Base-by-base conservation (phyloP, 2,329 filamentous ascomycete species). In the Trichoderma gracile region DNA sequence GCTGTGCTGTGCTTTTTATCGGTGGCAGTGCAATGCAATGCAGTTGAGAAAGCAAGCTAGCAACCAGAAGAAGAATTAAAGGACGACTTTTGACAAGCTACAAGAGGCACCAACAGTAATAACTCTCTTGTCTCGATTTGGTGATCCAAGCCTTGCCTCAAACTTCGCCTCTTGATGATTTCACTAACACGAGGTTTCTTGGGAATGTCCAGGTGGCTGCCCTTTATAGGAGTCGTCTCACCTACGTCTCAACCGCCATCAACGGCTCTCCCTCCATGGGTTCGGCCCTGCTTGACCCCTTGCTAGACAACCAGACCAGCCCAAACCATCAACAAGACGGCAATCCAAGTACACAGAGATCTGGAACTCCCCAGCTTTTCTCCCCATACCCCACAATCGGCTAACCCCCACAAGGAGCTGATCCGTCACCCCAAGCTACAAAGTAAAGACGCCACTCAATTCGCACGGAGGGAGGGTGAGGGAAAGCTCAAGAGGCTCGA, bases 321-420 rank as follows among this genome's bases (percentile, higher is more conserved):
- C 33, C 10, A 38, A 38, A 38, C 33, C 9, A 55, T 49, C 59
- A 61, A 40, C 21, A 30, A 45, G 46, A 23, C 46, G 47, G 40
- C 58, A 25, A 33, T 10, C 14, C 33, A 9, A 10, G 30, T 12
- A 14, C 33, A 14, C 17, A 47, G 38, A 55, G 60, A 55, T 63
- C 60, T 47, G 40, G 60, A 63, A 14, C 33, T 38, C 33, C 33
- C 33, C 33, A 38, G 33, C 33, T 38, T 38, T 14, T 38, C 60
- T 55, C 60, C 50, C 60, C 52, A 45, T 63, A 63, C 60, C 60
- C 60, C 60, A 55, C 60, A 63, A 63, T 63, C 52, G 60, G 60
- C 60, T 55, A 63, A 54, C 50, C 52, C 60, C 60, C 60, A 46
- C 27, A 54, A 55, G 5, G 47, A 30, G 23, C 38, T 27, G 53